Evolutionary conservation across 371 early-diverging fungal genomes (phyloP), one percentile per base, ranked within the genome.

Genomic region (Mortierella sp.): DNA sequence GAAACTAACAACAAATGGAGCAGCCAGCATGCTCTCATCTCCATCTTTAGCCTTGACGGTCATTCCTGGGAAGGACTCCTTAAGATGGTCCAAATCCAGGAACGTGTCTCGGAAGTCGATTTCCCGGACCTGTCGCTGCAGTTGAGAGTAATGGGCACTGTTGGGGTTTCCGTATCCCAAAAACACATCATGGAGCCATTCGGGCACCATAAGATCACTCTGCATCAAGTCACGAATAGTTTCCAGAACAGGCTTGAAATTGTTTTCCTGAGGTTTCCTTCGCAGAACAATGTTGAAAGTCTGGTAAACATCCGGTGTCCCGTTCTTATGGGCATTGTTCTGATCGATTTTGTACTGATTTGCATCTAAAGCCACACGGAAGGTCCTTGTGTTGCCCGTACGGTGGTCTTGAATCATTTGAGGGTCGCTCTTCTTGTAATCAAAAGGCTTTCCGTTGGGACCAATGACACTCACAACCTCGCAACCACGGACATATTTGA

Each of bases 81-180:
- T 86, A 15, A 97, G 72, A 83, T 97, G 98, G 6, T 92, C 89
- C 83, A 88, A 90, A 65, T 94, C 89, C 57, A 97, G 55, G 77
- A 97, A 97, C 0, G 98, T 97, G 76, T 96, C 96, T 22, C 93
- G 85, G 74, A 98, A 92, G 61, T 95, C 88, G 45, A 97, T 85
- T 22, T 85, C 80, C 19, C 74, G 82, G 1, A 89, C 69, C 15
- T 80, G 84, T 33, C 89, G 84, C 53, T 87, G 83, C 74, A 95
- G 82, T 24, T 89, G 85, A 9, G 85, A 84, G 55, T 92, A 95
- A 36, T 92, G 87, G 1, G 94, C 95, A 59, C 92, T 89, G 40
- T 86, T 84, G 8, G 97, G 96, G 76, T 97, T 95, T 47, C 98
- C 98, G 75, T 98, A 98, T 36, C 99, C 99, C 48, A 99, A 85